Percentiles rank a stretch among this genome's conserved stretches.
Evolutionary conservation across 495 filamentous ascomycete genomes (phyloP).

Genomic region (Sordaria brevicollis): DNA sequence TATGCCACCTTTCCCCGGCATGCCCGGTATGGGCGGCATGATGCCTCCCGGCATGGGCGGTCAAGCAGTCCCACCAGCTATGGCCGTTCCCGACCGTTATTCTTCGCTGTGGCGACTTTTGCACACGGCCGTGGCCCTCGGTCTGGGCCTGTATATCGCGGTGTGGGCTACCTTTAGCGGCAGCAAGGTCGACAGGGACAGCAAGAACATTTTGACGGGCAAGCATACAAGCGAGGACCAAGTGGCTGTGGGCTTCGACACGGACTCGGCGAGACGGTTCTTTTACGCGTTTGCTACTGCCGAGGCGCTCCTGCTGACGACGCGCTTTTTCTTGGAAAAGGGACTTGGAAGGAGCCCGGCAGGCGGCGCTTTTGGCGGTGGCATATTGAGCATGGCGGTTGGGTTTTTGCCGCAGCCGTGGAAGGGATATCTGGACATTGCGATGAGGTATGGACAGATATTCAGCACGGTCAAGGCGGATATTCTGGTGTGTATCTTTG

Average conservation of each 20-base stretch:
- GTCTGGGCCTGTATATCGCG: constrained; percentile 60
- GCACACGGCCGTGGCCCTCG: constrained; percentile 63
- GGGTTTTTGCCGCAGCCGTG: constrained; percentile 49
- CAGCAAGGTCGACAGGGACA: constrained; percentile 33
- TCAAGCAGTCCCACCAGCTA: neutral
- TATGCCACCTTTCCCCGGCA: constrained; percentile 9
- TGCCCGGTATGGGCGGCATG: constrained; percentile 18
- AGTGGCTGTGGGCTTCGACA: constrained; percentile 12
- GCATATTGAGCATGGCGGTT: constrained; percentile 49
- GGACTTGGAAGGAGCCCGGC: constrained; percentile 15
- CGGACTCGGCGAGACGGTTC: constrained; percentile 35
- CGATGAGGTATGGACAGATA: constrained; percentile 60
- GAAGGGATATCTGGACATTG: constrained; percentile 45
- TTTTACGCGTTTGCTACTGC: constrained; percentile 67
- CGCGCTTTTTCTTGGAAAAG: constrained; percentile 54
- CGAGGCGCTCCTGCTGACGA: constrained; percentile 61
- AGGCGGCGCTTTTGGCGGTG: constrained; percentile 30
- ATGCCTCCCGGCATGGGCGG: neutral
- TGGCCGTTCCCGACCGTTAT: constrained; percentile 31
- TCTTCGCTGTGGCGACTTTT: constrained; percentile 61
- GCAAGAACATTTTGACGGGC: neutral
- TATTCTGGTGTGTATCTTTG: constrained; percentile 63
- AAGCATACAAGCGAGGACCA: constrained; percentile 4
- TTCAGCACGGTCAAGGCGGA: constrained; percentile 51
- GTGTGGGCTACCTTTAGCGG: constrained; percentile 55